Percentiles rank a stretch among this genome's conserved stretches.
phyloP scores from a whole-genome alignment of 495 filamentous ascomycete species.

The Aspergillus sclerotiicarbonarius region DNA sequence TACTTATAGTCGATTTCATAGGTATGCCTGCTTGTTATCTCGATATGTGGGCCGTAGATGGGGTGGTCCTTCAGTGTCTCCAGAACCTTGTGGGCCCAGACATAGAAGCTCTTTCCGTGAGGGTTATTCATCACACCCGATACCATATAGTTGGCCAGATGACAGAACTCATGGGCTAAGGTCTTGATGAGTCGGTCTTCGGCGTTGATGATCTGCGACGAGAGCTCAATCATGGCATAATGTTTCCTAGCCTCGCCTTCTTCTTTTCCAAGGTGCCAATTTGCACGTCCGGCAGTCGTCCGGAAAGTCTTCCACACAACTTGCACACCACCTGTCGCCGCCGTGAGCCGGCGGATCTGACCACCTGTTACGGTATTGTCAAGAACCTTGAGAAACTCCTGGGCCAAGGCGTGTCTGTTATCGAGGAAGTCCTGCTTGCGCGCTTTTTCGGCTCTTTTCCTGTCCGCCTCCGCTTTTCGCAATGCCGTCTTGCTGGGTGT shows the following conservation, averaged over 20 bases:
- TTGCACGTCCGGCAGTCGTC: conserved; percentile 83
- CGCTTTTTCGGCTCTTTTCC: conserved; percentile 39
- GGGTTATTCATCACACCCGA: conserved; percentile 63
- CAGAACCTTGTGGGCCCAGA: conserved; percentile 56
- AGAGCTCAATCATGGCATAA: conserved; percentile 79
- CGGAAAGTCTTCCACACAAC: conserved; percentile 84
- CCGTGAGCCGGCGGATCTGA: conserved; percentile 57
- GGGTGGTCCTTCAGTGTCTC: conserved; percentile 42
- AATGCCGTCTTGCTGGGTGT: conserved; percentile 42
- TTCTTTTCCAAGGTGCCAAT: conserved; percentile 60
- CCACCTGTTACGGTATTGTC: conserved; percentile 65
- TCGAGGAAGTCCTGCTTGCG: conserved; percentile 64
- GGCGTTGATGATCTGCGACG: conserved; percentile 78
- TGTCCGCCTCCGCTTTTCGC: conserved; percentile 43
- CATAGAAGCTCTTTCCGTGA: conserved; percentile 82
- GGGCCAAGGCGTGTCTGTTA: conserved; percentile 64
- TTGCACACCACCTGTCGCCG: conserved; percentile 69
- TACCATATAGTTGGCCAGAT: conserved; percentile 85
- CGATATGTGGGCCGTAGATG: conserved; percentile 52
- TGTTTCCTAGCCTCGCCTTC: conserved; percentile 42
- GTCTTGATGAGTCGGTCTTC: conserved; percentile 79
- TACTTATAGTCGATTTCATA: conserved; percentile 92
- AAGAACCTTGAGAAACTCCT: conserved; percentile 67
- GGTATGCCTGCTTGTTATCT: conserved; percentile 80
- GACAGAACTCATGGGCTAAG: conserved; percentile 92